These are phyloP conservation scores for Hygrophorus pudorinus DNA, from an alignment of 768 basidiomycete species.

Conservation along the genomic window DNA sequence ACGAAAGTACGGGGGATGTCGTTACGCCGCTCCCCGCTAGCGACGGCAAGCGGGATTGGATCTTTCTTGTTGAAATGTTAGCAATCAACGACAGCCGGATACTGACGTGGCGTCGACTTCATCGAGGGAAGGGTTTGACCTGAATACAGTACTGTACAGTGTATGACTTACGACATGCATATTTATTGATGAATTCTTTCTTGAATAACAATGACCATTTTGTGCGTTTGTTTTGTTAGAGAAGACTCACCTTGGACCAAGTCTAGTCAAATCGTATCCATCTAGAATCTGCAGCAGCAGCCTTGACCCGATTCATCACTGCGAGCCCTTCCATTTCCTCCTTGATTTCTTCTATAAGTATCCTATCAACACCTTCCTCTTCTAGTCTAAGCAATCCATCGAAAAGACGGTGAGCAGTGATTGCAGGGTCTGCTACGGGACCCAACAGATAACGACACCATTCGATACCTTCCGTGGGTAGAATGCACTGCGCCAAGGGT, in stretches of 20 bases:
- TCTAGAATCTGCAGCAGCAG: constrained; percentile 65
- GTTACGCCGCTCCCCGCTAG: too few species aligned
- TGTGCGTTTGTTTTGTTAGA: too few species aligned
- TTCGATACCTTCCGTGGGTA: constrained; percentile 21
- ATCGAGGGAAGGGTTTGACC: too few species aligned
- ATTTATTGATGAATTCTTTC: too few species aligned
- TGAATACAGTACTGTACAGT: too few species aligned
- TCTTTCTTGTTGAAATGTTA: too few species aligned
- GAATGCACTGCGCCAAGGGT: constrained; percentile 24
- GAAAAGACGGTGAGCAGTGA: constrained; percentile 76
- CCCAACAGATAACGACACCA: constrained; percentile 51
- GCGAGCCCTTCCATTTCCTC: constrained; percentile 83
- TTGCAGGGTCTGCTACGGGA: constrained; percentile 43
- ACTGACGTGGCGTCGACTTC: too few species aligned
- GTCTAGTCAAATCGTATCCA: constrained; percentile 19
- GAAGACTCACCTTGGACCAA: background rate
- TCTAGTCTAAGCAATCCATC: constrained; percentile 82
- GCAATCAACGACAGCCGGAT: too few species aligned
- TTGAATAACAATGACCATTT: too few species aligned
- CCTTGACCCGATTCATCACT: constrained; percentile 88
- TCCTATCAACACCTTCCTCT: constrained; percentile 61
- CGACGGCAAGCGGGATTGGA: too few species aligned
- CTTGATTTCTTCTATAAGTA: constrained; percentile 75
- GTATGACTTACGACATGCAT: too few species aligned
- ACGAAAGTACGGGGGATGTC: too few species aligned